Base-by-base conservation (phyloP, 345 rosid species). In the Gossypium anomalum region DNA sequence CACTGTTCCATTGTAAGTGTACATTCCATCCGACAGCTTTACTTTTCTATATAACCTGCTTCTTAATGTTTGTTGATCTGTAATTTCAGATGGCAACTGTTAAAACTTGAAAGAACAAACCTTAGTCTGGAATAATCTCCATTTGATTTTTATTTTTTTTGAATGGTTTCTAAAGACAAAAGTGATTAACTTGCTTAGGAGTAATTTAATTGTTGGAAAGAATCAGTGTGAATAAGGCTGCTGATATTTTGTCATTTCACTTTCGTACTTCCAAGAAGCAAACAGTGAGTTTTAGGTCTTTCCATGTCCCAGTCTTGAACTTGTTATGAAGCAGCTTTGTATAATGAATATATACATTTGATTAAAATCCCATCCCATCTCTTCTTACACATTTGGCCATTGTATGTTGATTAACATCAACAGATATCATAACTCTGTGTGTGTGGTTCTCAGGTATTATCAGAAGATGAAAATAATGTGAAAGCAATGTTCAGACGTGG, bases 401-500 rank as follows among this genome's bases (percentile, higher is more conserved):
- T 67, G 44, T 66, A 11, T 20, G 70, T 20, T 20, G 45, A 27
- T 20, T 12, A 38, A 43, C 27, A 9, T 43, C 51, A 41, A 10
- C 53, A 66, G 51, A 45, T 66, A 10, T 12, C n/a, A 20, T 19
- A 52, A 20, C 20, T 43, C n/a, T 15, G 3, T 58, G 2, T 22
- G 16, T 34, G 48, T 63, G 49, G 45, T 23, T 71, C 49, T 10
- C 85, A 94, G 98, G 98, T 89, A 19, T 82, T 94, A 76, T 77
- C 87, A 11, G 99, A 94, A 86, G 97, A 95, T 72, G 98, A 92
- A 70, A 90, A 89, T 82, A 95, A 91, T 55, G 91, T 81, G 5
- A 95, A 95, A 78, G 99, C 99, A 4, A 60, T 92, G 78, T 93
- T 91, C 80, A 93, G 99, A 73, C 86, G 98, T 76, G 99, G 99